phyloP scores from a whole-genome alignment of 2,329 filamentous ascomycete genomes.

The Sporothrix sp. region DNA sequence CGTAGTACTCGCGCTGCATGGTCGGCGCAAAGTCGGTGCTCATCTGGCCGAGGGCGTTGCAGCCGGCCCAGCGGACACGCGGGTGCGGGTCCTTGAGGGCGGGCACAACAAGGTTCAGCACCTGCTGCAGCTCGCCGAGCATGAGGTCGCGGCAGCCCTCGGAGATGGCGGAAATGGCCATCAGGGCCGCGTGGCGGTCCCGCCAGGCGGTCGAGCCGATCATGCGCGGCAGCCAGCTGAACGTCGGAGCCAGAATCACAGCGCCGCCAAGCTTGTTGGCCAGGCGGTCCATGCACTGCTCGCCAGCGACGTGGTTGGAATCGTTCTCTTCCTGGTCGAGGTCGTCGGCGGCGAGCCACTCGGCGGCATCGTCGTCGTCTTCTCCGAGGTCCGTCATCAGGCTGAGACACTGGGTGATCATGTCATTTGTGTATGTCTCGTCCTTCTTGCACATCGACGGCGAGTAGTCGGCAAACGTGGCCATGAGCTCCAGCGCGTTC shows the following conservation, averaged over 20 bases:
- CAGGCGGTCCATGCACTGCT: conserved; percentile 95
- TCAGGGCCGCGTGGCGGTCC: conserved; percentile 89
- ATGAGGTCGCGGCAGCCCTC: conserved; percentile 94
- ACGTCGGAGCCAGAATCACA: conserved; percentile 84
- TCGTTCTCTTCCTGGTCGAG: conserved; percentile 94
- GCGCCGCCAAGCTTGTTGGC: conserved; percentile 96
- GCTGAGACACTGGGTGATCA: conserved; percentile 97
- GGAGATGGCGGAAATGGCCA: conserved; percentile 98
- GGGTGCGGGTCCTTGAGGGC: conserved; percentile 83
- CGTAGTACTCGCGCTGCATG: conserved; percentile 95
- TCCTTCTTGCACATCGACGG: conserved; percentile 95
- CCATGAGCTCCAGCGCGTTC: conserved; percentile 94
- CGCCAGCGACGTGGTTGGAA: conserved; percentile 91
- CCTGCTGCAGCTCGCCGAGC: conserved; percentile 87
- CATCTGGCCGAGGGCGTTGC: conserved; percentile 98
- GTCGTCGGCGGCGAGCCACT: conserved; percentile 91
- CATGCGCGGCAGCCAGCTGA: conserved; percentile 95
- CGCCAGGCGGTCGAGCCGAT: conserved; percentile 92
- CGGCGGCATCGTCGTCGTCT: conserved; percentile 87
- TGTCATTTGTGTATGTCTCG: conserved; percentile 79
- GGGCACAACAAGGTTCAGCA: conserved; percentile 88
- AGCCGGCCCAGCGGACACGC: conserved; percentile 92
- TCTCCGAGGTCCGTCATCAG: conserved; percentile 94
- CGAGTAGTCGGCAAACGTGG: conserved; percentile 91
- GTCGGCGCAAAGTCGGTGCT: conserved; percentile 97